Percentiles rank a stretch among this genome's conserved stretches.
These are phyloP conservation scores for Kuraishia ogatae DNA, from an alignment of 805 yeast species.

Conservation along the genomic window DNA sequence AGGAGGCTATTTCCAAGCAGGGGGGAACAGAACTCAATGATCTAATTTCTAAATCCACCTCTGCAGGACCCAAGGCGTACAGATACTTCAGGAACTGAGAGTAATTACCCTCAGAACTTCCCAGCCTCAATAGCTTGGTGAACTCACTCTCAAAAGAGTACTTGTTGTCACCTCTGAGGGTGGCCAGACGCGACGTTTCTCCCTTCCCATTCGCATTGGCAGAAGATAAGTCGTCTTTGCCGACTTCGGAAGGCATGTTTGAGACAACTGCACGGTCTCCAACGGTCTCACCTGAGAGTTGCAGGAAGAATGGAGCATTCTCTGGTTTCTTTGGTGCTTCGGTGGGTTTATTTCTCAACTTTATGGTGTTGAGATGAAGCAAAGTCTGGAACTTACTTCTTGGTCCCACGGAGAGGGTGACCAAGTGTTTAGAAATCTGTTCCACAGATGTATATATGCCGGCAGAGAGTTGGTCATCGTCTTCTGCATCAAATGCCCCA, in stretches of 20 bases:
- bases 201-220: conserved; percentile 14
- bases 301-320: conserved; percentile 72
- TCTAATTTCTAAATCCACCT: conserved; percentile 79
- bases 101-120: conserved; percentile 31
- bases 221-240: conserved; percentile 15
- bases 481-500: conserved; percentile 58
- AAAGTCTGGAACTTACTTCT: conserved; percentile 72
- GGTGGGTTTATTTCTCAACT: conserved; percentile 78
- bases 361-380: conserved; percentile 74
- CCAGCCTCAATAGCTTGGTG: conserved; percentile 54
- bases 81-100: conserved; percentile 45
- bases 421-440: conserved; percentile 53
- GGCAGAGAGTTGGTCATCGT: conserved; percentile 20
- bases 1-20: conserved; percentile 51
- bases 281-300: conserved; percentile 53
- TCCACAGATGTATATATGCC: conserved; percentile 41
- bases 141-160: conserved; percentile 65
- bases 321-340: conserved; percentile 85
- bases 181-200: conserved; percentile 21
- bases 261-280: conserved; percentile 59
- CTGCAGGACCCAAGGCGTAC: conserved; percentile 60
- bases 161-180: conserved; percentile 18
- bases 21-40: conserved; percentile 65
- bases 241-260: conserved; percentile 17
- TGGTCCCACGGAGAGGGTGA: conserved; percentile 74